Evolutionary conservation across 768 basidiomycete genomes (phyloP).

Genomic region (Plicaturopsis crispa): DNA sequence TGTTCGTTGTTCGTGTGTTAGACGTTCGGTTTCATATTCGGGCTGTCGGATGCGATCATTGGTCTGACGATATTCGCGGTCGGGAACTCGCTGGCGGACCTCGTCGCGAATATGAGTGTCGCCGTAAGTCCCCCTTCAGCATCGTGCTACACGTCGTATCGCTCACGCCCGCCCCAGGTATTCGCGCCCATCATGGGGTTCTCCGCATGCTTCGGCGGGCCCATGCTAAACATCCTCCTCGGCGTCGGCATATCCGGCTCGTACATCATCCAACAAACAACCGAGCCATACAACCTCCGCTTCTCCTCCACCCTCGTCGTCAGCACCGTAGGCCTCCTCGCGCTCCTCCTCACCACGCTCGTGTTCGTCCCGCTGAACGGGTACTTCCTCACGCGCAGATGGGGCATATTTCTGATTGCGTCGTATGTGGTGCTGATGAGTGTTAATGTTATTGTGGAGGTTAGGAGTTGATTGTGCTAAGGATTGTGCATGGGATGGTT

Average conservation of each 20-base stretch:
- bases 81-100: conserved; percentile 93
- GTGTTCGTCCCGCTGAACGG: conserved; percentile 81
- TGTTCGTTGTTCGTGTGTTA: conserved; percentile 23
- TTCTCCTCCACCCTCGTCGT: conserved; percentile 82
- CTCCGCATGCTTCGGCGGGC: conserved; percentile 90
- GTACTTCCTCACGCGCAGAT: conserved; percentile 69
- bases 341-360: conserved; percentile 66
- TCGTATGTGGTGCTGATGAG: conserved; percentile 74
- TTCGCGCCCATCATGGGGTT: conserved; percentile 94
- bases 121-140: conserved; percentile 44
- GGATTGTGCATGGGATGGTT: too few relatives aligned
- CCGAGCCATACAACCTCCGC: conserved; percentile 58
- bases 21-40: conserved; percentile 92
- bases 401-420: conserved; percentile 75
- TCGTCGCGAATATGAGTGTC: conserved; percentile 95
- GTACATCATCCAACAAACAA: conserved; percentile 65
- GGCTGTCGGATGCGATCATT: conserved; percentile 94
- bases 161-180: conserved; percentile 29
- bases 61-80: conserved; percentile 95
- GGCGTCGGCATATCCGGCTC: conserved; percentile 91
- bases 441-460: conserved; percentile 73
- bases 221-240: conserved; percentile 86
- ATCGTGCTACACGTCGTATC: background rate
- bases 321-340: conserved; percentile 75
- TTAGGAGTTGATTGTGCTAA: conserved; percentile 27